Base-by-base conservation (phyloP, 1,284 basidiomycete species). In the Ustilago nuda region DNA sequence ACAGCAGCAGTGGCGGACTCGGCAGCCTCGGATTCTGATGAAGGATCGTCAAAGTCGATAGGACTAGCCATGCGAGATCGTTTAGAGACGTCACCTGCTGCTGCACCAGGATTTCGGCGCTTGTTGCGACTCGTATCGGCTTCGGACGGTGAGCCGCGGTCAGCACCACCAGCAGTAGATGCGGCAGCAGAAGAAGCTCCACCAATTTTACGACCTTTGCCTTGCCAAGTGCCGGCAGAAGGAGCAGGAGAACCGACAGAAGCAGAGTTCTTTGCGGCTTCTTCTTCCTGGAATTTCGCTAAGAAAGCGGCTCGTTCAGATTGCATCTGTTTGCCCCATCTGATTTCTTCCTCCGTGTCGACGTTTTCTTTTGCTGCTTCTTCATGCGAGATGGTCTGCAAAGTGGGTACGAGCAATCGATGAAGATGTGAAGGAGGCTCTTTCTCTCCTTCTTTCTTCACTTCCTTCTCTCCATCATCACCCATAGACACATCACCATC, bases 321-420 rank as follows among this genome's bases (percentile, higher is more conserved):
- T 50, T 80, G 80, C 82, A 84, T 83, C 65, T 79, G 73, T 51
- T 78, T 76, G 6, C 82, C 84, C 82, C 81, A 85, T 17, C 59
- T 63, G 53, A 81, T 66, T 62, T 85, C 84, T 30, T 85, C 83
- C n/a, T 76, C 75, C 1, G 82, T 75, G 43, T 85, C 83, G 8
- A 72, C 56, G 48, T 85, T 84, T 66, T 85, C 84, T n/a, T 43
- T 46, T 8, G 73, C 71, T 32, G 76, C 74, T 32, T 76, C 66
- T 23, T 79, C 79, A 7, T 30, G 45, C 0, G 66, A 32, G 46
- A 81, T 73, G 0, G 48, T 55, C 8, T 69, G 23, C 15, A 84
- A 52, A 4, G 65, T 62, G 2, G 84, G 84, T 11, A 80, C 70
- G 17, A 81, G 62, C 41, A 80, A 41, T 4, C 82, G 75, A 35